Percentiles rank a stretch among this genome's conserved stretches.
Evolutionary conservation across 345 rosid genomes (phyloP).

Genomic region (Linum lewisii): DNA sequence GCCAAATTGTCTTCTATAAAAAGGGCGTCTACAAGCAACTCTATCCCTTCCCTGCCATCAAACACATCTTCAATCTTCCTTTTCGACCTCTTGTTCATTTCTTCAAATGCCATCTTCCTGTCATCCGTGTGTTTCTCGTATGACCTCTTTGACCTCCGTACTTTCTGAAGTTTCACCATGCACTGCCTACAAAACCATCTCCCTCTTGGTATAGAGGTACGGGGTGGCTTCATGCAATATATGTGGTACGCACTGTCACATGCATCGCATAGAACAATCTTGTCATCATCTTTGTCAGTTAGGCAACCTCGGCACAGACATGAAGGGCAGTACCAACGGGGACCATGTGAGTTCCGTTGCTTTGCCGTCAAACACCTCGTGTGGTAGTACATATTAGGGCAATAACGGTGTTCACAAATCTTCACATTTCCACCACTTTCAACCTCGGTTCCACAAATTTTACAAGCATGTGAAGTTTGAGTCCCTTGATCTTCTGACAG

Average conservation of each 20-base stretch:
- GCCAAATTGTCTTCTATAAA: slow-evolving; percentile 42
- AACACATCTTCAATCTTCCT: slow-evolving; percentile 20
- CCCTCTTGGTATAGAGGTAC: slow-evolving; percentile 40
- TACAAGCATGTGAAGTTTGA: slow-evolving; percentile 29
- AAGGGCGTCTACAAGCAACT: slow-evolving; percentile 79
- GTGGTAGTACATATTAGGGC: slow-evolving; percentile 62
- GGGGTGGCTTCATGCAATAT: slow-evolving; percentile 75
- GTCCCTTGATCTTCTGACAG: slow-evolving; percentile 8
- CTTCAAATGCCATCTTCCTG: slow-evolving; percentile 14
- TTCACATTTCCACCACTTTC: slow-evolving; percentile 35
- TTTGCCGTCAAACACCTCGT: slow-evolving; percentile 60
- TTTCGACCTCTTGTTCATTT: slow-evolving; percentile 10
- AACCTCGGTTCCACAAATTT: slow-evolving; percentile 42
- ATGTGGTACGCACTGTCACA: slow-evolving; percentile 91
- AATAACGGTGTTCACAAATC: slow-evolving; percentile 54
- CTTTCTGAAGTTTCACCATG: slow-evolving; percentile 38
- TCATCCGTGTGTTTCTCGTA: slow-evolving; percentile 17
- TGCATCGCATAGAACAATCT: slow-evolving; percentile 75
- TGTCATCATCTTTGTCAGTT: slow-evolving; percentile 64
- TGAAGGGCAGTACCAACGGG: slow-evolving; percentile 86
- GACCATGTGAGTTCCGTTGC: slow-evolving; percentile 52
- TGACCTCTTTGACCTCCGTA: slow-evolving; percentile 38
- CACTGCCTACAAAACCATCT: slow-evolving; percentile 83
- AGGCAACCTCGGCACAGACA: slow-evolving; percentile 80
- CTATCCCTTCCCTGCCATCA: slow-evolving; percentile 52